phyloP scores from a whole-genome alignment of 305 asterid species.

The Ilex paraguariensis region DNA sequence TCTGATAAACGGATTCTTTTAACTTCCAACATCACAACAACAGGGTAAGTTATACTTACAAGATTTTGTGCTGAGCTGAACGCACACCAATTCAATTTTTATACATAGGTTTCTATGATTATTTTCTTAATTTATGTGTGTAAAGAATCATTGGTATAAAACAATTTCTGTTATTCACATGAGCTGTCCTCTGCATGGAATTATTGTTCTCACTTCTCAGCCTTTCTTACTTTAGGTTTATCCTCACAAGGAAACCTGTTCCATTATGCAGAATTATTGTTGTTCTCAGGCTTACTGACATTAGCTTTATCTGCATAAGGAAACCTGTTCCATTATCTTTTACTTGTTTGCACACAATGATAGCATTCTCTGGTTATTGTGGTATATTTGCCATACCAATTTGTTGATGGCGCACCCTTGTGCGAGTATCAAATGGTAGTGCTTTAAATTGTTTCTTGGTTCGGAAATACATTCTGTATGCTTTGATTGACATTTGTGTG shows the following conservation, averaged over 20 bases:
- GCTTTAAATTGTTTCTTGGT: no score
- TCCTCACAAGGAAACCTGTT: not conserved
- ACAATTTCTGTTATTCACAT: not conserved
- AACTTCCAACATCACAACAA: constrained; percentile 36
- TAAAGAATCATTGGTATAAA: no score
- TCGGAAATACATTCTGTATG: no score
- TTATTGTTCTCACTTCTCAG: not conserved
- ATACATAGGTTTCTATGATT: not conserved
- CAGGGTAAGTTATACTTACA: constrained; percentile 33
- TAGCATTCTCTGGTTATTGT: no score
- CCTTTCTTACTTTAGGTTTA: no score
- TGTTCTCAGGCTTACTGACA: no score
- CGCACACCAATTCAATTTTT: not conserved
- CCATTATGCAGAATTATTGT: no score
- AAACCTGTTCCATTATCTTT: not conserved
- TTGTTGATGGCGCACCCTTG: no score
- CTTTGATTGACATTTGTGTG: no score
- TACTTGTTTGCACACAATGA: no score
- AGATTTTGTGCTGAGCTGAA: not conserved
- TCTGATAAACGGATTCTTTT: constrained; percentile 39
- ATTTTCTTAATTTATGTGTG: not conserved
- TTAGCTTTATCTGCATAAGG: not conserved
- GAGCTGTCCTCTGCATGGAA: not conserved
- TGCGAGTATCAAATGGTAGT: no score
- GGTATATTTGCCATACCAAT: no score